Evolutionary conservation across 768 basidiomycete genomes (phyloP), one percentile per base, ranked within the genome.

Genomic region (Xerocomellus chrysenteron): DNA sequence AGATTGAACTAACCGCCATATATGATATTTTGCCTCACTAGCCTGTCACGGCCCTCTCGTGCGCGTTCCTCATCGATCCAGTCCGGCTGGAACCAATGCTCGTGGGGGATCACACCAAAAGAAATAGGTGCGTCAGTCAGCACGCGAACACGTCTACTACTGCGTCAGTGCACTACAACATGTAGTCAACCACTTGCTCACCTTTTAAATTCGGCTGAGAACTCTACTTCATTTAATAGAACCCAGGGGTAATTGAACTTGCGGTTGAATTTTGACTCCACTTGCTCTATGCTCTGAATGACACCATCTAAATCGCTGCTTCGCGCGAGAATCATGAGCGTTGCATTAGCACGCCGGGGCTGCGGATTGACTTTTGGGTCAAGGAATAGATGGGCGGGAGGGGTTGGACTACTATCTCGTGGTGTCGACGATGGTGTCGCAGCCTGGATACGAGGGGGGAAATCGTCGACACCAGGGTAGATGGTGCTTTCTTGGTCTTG

Each of bases 51-150:
- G 13, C 77, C 78, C 17, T 76, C 75, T 2, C 68, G 71, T 1
- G 88, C 90, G 43, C 77, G 76, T 12, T 78, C 77, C 62, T 90
- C 87, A 60, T 92, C 87, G 45, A 92, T 83, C 82, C 81, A 88
- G 35, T 78, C 78, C 0, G 89, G 89, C 66, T 90, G 89, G 58
- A 75, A 73, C 89, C 89, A 91, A 50, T 88, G 78, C 3, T 83
- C 78, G 24, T 68, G 69, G 17, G 85, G 81, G 26, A 92, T 82
- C 2, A 77, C 65, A 9, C 84, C 86, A 60, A 85, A 88, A 16
- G 73, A 66, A 33, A 82, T 74, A 4, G 76, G 73, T 3, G 77
- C 72, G 11, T 70, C 61, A 1, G 79, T 81, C 47, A 82, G 49
- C 10, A 74, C 70, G 36, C 63, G 52, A 14, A 75, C 62, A 14